A percentile compares a stretch with the other conserved stretches of the same genome.
Conservation (phyloP, 176 grass and related monocot species). For the Cenchrus purpureus region DNA sequence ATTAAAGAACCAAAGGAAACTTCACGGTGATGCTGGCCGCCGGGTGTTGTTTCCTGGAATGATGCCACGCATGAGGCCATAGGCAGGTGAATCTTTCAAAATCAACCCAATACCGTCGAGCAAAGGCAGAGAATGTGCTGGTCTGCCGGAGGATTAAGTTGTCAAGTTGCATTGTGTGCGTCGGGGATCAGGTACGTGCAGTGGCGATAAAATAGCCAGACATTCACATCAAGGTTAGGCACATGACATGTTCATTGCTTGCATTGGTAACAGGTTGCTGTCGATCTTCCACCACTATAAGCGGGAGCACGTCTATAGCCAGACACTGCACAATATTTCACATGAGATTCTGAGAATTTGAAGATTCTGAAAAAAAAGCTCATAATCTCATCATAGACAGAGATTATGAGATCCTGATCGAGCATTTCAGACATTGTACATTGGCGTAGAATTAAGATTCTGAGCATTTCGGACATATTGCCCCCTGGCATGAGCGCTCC, state of each 20-base stretch:
- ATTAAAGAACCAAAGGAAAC: background rate
- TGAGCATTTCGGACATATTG: no score
- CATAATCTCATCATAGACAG: no score
- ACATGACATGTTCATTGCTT: background rate
- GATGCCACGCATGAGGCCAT: constrained; percentile 27
- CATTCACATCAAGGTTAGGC: constrained; percentile 39
- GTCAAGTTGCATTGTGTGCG: background rate
- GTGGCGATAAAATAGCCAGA: background rate
- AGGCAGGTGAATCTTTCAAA: background rate
- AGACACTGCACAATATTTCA: no score
- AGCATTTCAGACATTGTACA: no score
- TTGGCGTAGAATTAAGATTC: no score
- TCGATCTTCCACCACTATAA: background rate
- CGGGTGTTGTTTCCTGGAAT: background rate
- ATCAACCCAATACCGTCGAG: background rate
- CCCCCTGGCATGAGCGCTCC: no score
- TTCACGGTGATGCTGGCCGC: background rate
- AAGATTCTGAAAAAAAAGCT: no score
- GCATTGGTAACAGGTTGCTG: background rate
- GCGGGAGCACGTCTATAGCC: no score
- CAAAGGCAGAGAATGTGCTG: background rate
- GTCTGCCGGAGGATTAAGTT: background rate
- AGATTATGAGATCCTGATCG: no score
- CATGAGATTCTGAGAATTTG: no score
- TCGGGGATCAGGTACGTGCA: background rate